Base-by-base conservation (phyloP, 2,329 filamentous ascomycete species). In the Cercospora sesami region DNA sequence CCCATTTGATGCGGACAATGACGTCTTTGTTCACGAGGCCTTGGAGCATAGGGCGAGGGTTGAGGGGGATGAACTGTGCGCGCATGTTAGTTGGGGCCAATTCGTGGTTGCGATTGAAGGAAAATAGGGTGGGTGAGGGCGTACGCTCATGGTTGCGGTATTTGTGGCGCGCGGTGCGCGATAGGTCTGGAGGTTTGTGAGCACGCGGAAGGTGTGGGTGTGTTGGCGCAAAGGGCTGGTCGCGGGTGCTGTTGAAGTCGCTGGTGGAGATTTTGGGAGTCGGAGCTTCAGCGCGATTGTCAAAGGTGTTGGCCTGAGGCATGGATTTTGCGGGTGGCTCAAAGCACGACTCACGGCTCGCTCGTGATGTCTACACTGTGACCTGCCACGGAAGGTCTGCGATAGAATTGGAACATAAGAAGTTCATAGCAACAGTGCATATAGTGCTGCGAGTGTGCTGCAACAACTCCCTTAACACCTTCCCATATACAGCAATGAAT, bases 21-120 rank as follows among this genome's bases (percentile, higher is more conserved):
- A 99, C 90, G 77, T 94, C 88, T 80, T 96, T 91, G 84, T 96
- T 91, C 82, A 99, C 91, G 89, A 97, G 89, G 79, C 90, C 90
- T 84, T 97, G 93, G 79, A 99, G 91, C 87, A 97, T 93, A 53
- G 95, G 95, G 81, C 94, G 92, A 78, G 95, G 95, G 86, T 99
- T 99, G 78, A 98, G 86, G 72, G 95, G 95, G 80, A 96, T 90
- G 84, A 96, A 96, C 78, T 79, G 66, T 57, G 53, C 9, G 18
- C 28, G 28, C 28, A 30, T 26, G 53, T n/a, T 42, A 23, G 30
- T 36, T n/a, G 42, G 3, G 26, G 9, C 5, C 3, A 18, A 31
- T 9, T 21, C 31, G 16, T 45, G 51, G 42, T 21, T 58, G 48
- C 26, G 12, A 51, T 12, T 39, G 58, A 18, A 4, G 23, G 23